These are phyloP conservation scores for Nicotiana tabacum DNA, from an alignment of 257 asterid genomes.

Conservation along the genomic window DNA sequence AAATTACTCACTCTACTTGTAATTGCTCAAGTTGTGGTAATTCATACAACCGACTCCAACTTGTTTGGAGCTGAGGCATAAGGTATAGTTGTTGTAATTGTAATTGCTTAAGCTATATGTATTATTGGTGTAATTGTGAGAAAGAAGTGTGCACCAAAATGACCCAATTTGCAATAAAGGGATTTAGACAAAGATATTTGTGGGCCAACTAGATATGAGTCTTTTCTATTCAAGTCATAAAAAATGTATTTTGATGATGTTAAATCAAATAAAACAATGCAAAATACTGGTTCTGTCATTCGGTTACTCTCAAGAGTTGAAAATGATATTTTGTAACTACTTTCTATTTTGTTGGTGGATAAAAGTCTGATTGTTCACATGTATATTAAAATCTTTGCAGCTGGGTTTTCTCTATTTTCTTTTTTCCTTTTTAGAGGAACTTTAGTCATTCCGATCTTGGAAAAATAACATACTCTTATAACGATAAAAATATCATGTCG, in stretches of 20 bases:
- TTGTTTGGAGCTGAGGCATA: neutral
- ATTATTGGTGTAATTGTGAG: neutral
- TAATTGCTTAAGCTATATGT: neutral
- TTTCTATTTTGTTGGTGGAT: neutral
- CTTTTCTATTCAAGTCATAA: neutral
- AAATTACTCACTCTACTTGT: constrained; percentile 1
- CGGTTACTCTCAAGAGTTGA: neutral
- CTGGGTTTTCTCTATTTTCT: too few species aligned
- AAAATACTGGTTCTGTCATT: neutral
- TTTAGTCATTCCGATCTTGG: too few species aligned
- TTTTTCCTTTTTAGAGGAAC: neutral
- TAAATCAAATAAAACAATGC: neutral
- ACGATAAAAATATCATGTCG: neutral
- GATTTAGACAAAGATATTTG: neutral
- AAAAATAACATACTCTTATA: too few species aligned
- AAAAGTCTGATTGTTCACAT: neutral
- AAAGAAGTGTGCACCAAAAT: neutral
- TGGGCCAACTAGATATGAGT: neutral
- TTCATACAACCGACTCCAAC: neutral
- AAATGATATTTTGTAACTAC: neutral
- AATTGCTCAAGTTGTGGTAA: neutral
- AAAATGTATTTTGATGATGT: neutral
- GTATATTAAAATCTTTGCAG: neutral
- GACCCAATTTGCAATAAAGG: neutral
- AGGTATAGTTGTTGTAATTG: neutral